phyloP scores from a whole-genome alignment of 257 asterid genomes.

The Oldenlandia corymbosa region DNA sequence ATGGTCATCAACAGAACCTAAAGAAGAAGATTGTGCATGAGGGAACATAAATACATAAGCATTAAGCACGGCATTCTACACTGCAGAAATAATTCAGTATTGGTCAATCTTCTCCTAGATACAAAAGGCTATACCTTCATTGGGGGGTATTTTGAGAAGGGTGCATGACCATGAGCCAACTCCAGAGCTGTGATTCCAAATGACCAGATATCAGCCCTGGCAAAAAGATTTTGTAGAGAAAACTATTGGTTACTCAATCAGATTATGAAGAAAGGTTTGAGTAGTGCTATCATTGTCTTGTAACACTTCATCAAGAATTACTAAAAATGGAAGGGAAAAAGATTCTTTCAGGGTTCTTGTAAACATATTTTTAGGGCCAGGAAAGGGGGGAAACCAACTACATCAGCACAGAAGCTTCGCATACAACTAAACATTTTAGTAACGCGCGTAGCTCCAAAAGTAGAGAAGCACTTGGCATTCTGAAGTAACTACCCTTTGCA shows the following conservation, averaged over 20 bases:
- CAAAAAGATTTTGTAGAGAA: constrained; percentile 5
- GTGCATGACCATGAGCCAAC: constrained; percentile 99
- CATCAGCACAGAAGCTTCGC: background rate
- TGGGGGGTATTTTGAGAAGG: constrained; percentile 98
- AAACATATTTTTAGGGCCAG: background rate
- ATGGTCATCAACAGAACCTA: constrained; percentile 97
- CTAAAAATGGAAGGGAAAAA: background rate
- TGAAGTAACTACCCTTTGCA: background rate
- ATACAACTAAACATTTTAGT: background rate
- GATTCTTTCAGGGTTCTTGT: background rate
- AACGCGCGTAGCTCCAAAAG: background rate
- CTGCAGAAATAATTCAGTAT: background rate
- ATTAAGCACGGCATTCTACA: constrained; percentile 9
- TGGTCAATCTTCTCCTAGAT: constrained; percentile 9
- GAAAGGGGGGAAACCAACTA: background rate
- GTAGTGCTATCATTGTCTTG: background rate
- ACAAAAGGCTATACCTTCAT: constrained; percentile 71
- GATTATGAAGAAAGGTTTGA: background rate
- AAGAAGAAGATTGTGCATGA: constrained; percentile 12
- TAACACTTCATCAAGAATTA: background rate
- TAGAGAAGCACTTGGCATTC: background rate
- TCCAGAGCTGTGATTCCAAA: constrained; percentile 98
- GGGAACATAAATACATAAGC: no score
- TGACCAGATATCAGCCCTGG: constrained; percentile 99
- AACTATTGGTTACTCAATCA: constrained; percentile 16